Base-by-base conservation (phyloP, 169 alveolate genomes). In the Plasmodium reichenowi region DNA sequence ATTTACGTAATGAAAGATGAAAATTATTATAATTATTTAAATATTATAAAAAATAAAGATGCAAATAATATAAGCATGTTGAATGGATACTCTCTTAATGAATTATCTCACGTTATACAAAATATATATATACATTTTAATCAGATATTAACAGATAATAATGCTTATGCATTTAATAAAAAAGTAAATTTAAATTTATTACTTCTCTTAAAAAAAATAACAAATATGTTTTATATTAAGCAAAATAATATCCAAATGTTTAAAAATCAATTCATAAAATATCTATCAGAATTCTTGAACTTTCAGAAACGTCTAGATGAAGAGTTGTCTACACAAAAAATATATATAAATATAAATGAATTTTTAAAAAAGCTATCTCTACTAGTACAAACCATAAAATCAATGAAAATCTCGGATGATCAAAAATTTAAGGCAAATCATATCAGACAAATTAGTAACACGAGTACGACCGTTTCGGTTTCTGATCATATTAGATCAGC, bases 161-260 rank as follows among this genome's bases (percentile, higher is more conserved):
- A 80, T 54, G 68, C 70, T n/a, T 80, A 80, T 24, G 45, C n/a
- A 32, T 80, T 80, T 54, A 80, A 80, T 45, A 80, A 67, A 32
- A 64, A 80, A 45, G 64, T 67, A 6, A 80, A 45, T n/a, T 13
- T 80, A 13, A 80, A 52, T 54, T 22, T 80, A 17, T 67, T 80
- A 47, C 47, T 38, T 12, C 56, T 80, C 52, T 26, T 80, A 67
- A 80, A 80, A 67, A 50, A 54, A 47, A 67, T 80, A 2, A 12
- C 71, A 7, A 8, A 45, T 9, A 67, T 67, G 7, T 8, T 38
- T 43, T 9, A 50, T 54, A 80, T 64, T 10, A 56, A 64, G 13
- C 64, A 80, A 32, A 29, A 20, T 3, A 80, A 80, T 58, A 29
- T 80, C 3, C n/a, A 52, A 45, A n/a, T n/a, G 7, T 80, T 66